phyloP scores from a whole-genome alignment of 192 early-diverging fungal genomes.

The Haplosporangium gracile region DNA sequence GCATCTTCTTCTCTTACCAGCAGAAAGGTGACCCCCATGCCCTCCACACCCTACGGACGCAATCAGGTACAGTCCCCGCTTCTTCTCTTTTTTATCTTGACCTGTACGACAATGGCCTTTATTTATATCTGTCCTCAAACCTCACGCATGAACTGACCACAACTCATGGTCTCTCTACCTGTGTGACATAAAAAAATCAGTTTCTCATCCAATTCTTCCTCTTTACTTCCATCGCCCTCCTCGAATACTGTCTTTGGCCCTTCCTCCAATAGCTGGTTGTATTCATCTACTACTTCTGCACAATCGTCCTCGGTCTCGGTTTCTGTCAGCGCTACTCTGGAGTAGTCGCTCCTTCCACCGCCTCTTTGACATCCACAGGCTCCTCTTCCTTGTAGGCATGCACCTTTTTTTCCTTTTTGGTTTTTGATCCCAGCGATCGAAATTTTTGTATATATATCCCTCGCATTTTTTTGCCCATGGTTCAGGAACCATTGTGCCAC shows the following conservation, averaged over 20 bases:
- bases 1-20: background rate
- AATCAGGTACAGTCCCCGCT: conserved; percentile 10
- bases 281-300: conserved; percentile 28
- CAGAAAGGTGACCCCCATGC: background rate
- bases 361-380: background rate
- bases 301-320: conserved; percentile 21
- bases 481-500: too few species aligned
- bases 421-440: too few species aligned
- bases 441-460: too few species aligned
- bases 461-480: background rate
- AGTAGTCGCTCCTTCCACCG: background rate
- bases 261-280: background rate
- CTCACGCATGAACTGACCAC: background rate
- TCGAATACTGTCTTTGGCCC: background rate
- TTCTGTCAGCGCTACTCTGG: conserved; percentile 14
- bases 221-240: background rate
- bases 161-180: background rate
- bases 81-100: background rate
- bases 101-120: background rate
- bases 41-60: background rate
- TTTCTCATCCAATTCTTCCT: background rate
- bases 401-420: too few species aligned
- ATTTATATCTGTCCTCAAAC: background rate
- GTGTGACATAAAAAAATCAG: background rate
- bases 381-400: too few species aligned